Evolutionary conservation across 192 early-diverging fungal genomes (phyloP).

Genomic region (Coemansia sp.): DNA sequence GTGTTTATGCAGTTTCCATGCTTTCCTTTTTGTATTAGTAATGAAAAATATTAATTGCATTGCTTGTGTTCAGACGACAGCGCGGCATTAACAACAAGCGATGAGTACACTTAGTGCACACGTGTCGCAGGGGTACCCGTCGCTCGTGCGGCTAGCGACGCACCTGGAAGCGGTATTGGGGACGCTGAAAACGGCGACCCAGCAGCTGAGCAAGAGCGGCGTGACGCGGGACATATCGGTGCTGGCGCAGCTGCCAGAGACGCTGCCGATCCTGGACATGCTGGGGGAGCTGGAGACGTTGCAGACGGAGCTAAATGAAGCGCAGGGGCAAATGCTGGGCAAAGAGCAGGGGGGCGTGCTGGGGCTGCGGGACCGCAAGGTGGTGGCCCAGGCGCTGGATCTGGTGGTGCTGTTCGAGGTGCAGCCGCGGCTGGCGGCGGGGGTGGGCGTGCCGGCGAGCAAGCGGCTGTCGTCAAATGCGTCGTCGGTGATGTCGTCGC

Average conservation of each 20-base stretch:
- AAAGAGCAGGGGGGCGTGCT: neutral
- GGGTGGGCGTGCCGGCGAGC: constrained; percentile 58
- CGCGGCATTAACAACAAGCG: neutral
- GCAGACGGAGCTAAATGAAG: constrained; percentile 16
- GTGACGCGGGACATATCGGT: constrained; percentile 18
- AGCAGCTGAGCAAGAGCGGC: constrained; percentile 41
- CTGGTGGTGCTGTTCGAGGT: constrained; percentile 47
- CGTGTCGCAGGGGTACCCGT: constrained; percentile 21
- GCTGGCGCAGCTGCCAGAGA: constrained; percentile 1
- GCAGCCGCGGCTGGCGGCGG: constrained; percentile 62
- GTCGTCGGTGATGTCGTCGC: constrained; percentile 5
- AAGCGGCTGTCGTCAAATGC: constrained; percentile 48
- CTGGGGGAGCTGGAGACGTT: constrained; percentile 10
- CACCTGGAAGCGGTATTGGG: constrained; percentile 5
- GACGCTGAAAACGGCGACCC: constrained; percentile 13
- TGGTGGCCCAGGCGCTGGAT: constrained; percentile 36
- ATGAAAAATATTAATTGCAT: no score
- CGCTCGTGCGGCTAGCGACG: constrained; percentile 13
- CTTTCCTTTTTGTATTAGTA: no score
- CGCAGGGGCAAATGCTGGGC: neutral
- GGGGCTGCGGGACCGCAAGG: constrained; percentile 38
- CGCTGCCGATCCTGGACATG: constrained; percentile 12
- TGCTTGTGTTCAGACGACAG: no score
- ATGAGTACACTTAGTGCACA: neutral
- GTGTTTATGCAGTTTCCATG: no score